Conservation (phyloP, 2,329 filamentous ascomycete species). For the Aureobasidium sp. region DNA sequence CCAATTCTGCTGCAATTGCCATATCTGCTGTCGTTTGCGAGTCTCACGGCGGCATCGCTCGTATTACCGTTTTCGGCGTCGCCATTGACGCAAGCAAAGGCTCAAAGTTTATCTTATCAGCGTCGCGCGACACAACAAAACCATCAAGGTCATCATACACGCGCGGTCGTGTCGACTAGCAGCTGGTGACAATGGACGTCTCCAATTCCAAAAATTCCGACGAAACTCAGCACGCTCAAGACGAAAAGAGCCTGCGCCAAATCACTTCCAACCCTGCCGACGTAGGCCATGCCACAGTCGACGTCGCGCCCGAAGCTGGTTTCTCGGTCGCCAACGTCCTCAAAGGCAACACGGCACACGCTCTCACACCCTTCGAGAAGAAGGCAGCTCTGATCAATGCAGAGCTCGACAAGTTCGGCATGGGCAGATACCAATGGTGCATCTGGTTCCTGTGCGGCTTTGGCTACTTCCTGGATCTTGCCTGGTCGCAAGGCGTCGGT, state of each 20-base stretch:
- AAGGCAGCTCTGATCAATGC: slow-evolving; percentile 40
- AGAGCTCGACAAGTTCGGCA: slow-evolving; percentile 47
- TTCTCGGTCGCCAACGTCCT: slow-evolving; percentile 5
- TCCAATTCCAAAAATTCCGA: background rate
- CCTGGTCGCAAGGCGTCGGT: slow-evolving; percentile 54
- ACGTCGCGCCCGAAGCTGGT: slow-evolving; percentile 7
- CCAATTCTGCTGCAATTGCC: background rate
- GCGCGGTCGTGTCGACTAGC: too few species aligned
- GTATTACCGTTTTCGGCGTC: background rate
- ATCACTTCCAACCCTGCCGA: background rate
- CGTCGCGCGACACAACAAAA: background rate
- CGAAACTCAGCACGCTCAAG: background rate
- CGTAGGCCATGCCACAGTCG: slow-evolving; percentile 1
- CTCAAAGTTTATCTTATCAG: background rate
- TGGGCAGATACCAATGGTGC: slow-evolving; percentile 48
- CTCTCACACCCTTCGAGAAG: slow-evolving; percentile 31
- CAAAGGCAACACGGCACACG: background rate
- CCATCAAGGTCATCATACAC: background rate
- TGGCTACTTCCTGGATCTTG: slow-evolving; percentile 49
- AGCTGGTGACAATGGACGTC: background rate
- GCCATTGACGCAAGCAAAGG: too few species aligned
- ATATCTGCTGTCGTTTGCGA: background rate
- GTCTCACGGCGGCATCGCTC: background rate
- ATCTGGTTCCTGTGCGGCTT: slow-evolving; percentile 40
- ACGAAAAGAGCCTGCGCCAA: slow-evolving; percentile 2